Percentiles rank a stretch among this genome's conserved stretches.
phyloP scores from a whole-genome alignment of 352 stramenopile genomes.

The Albugo candida region DNA sequence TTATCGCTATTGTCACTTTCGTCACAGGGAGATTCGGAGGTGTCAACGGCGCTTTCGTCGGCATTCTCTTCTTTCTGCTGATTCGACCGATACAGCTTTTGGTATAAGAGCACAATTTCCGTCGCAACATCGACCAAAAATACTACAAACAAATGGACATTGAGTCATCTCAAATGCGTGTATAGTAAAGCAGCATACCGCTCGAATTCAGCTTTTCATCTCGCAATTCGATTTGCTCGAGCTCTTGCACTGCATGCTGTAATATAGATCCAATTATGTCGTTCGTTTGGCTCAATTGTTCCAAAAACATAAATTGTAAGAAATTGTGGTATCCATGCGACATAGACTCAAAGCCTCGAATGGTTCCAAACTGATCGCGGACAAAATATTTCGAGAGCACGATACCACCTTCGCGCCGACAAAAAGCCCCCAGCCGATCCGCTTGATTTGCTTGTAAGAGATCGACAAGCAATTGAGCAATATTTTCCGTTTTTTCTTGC shows the following conservation, averaged over 20 bases:
- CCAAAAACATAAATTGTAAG: slow-evolving; percentile 73
- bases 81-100: slow-evolving; percentile 22
- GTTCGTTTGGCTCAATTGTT: slow-evolving; percentile 63
- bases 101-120: slow-evolving; percentile 41
- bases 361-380: slow-evolving; percentile 74
- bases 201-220: slow-evolving; percentile 25
- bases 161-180: background rate
- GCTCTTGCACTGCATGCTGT: slow-evolving; percentile 35
- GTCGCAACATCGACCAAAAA: slow-evolving; percentile 54
- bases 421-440: slow-evolving; percentile 63
- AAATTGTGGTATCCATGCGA: slow-evolving; percentile 83
- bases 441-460: slow-evolving; percentile 78
- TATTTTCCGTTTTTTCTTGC: slow-evolving; percentile 31
- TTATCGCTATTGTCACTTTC: slow-evolving; percentile 8
- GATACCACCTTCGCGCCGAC: slow-evolving; percentile 54
- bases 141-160: slow-evolving; percentile 7
- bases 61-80: slow-evolving; percentile 2
- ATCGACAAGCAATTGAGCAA: slow-evolving; percentile 54
- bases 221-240: slow-evolving; percentile 19
- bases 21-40: slow-evolving; percentile 1
- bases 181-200: slow-evolving; percentile 8
- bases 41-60: background rate
- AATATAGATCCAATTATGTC: slow-evolving; percentile 48
- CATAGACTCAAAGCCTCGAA: slow-evolving; percentile 73
- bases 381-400: slow-evolving; percentile 81